A percentile compares a stretch with the other conserved stretches of the same genome.
Conservation (phyloP, 176 grass and related monocot species). For the Rhynchospora breviuscula region DNA sequence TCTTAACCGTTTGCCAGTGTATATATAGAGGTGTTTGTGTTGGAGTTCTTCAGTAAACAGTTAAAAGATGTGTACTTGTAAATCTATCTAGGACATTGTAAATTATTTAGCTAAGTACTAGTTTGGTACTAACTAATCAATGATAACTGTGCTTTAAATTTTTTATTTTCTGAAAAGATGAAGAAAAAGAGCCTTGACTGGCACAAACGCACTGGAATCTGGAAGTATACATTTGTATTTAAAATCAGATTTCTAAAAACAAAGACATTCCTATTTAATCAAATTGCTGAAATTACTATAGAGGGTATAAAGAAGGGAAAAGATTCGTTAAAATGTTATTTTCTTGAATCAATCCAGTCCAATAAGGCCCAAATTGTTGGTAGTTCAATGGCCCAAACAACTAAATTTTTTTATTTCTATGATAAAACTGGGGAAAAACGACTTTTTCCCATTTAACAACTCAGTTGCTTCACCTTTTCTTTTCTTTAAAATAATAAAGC, state of each 20-base stretch:
- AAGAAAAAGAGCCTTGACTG: neutral
- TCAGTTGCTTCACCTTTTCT: neutral
- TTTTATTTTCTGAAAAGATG: neutral
- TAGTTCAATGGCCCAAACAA: neutral
- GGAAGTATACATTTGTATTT: neutral
- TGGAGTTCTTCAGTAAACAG: neutral
- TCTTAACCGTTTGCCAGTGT: neutral
- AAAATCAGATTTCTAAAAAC: too few relatives aligned
- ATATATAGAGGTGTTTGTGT: neutral
- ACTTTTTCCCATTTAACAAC: neutral
- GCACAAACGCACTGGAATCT: neutral
- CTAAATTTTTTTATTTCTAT: neutral
- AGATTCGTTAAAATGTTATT: neutral
- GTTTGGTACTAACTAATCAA: neutral
- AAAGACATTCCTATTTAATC: neutral
- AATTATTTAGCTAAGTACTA: neutral
- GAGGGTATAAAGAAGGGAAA: neutral
- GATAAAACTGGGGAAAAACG: neutral
- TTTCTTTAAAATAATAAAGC: neutral
- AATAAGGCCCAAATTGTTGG: neutral
- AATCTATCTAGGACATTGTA: constrained; percentile 9
- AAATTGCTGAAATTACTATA: neutral
- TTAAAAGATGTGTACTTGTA: constrained; percentile 5
- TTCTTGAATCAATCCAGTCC: neutral
- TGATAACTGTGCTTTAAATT: neutral